phyloP scores from a whole-genome alignment of 2,329 filamentous ascomycete species.

The Bipolaris oryzae region DNA sequence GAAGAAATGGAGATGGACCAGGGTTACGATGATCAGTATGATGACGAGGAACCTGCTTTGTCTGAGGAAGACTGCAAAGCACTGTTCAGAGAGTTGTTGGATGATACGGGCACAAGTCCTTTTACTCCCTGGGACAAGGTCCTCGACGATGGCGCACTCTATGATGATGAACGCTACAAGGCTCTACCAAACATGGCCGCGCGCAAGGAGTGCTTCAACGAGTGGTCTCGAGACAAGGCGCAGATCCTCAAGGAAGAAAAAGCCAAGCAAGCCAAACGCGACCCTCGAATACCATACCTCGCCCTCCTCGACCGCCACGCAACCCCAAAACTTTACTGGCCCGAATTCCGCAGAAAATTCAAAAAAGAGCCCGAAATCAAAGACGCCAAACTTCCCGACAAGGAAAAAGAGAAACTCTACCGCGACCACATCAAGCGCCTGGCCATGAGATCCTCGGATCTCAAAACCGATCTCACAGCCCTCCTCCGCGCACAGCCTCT shows the following conservation, averaged over 20 bases:
- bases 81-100: conserved; percentile 83
- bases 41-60: conserved; percentile 69
- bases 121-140: conserved; percentile 92
- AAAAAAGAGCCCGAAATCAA: conserved; percentile 82
- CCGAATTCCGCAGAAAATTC: conserved; percentile 92
- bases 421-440: conserved; percentile 73
- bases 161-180: conserved; percentile 87
- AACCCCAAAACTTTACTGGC: conserved; percentile 93
- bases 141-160: conserved; percentile 78
- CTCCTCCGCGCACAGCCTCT: conserved; percentile 68
- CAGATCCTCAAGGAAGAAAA: conserved; percentile 73
- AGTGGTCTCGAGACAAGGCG: conserved; percentile 82
- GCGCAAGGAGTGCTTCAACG: conserved; percentile 80
- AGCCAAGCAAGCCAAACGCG: conserved; percentile 76
- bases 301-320: conserved; percentile 80
- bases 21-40: conserved; percentile 77
- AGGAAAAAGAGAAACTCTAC: conserved; percentile 80
- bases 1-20: conserved; percentile 75
- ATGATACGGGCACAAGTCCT: conserved; percentile 81
- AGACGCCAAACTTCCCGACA: conserved; percentile 64
- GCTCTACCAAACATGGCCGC: conserved; percentile 80
- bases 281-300: conserved; percentile 83
- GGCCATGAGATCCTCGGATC: conserved; percentile 66
- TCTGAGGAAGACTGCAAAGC: conserved; percentile 76
- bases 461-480: conserved; percentile 71